Evolutionary conservation across 345 rosid species (phyloP), one percentile per base, ranked within the genome.

Genomic region (Ceriops zippeliana): DNA sequence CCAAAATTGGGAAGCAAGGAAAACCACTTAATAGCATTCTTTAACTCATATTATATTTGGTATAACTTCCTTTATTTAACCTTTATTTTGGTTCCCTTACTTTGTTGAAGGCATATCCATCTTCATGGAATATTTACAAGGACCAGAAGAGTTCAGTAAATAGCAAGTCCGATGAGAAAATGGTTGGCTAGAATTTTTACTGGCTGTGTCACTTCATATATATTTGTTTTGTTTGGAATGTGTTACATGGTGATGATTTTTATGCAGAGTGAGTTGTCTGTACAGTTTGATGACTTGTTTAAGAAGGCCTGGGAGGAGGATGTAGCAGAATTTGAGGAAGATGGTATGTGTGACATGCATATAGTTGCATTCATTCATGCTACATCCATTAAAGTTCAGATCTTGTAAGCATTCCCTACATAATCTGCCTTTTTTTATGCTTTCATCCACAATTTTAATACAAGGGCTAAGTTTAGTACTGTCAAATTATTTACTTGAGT

Each of bases 241-340:
- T 32, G 30, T 70, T 51, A 51, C 27, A 30, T 54, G 4, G 61
- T 52, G 60, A 65, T 73, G 53, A 70, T 78, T 35, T 61, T 65
- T 77, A 64, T 78, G 79, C 86, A 93, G 98, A 86, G 69, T 63
- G 87, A 86, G 78, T 68, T 91, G 75, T 89, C 96, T 70, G 84
- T 91, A 69, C 96, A 91, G 79, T 87, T 93, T 83, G 96, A 88
- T 72, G 92, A 91, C 73, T 82, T 93, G 75, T 87, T 93, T 83
- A 82, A 86, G 73, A 86, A 80, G 79, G 97, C 93, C 52, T 93
- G 96, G 98, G 97, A 93, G 80, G 96, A 89, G 69, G 97, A 86
- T 63, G 66, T 70, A 69, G 71, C 80, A 46, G 85, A 83, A 73
- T 64, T 61, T 62, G 95, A 78, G 76, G 80, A 66, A 68, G 95